These are phyloP conservation scores for Aureoboletus auriporus DNA, from an alignment of 768 basidiomycete species.

Conservation along the genomic window DNA sequence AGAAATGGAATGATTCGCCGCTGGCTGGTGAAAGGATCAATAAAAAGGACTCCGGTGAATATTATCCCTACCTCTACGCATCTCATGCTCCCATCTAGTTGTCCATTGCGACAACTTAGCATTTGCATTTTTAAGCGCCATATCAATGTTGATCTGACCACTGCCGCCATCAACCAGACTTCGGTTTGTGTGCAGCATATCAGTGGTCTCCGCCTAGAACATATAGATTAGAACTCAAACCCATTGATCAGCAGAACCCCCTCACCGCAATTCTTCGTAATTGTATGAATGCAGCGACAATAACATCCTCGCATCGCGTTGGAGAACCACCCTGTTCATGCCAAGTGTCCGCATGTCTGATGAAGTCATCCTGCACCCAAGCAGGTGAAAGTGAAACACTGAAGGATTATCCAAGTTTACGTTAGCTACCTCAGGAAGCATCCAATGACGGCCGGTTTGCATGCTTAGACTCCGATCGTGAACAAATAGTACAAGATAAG, in stretches of 20 bases:
- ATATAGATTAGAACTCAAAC: not conserved
- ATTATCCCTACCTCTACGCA: conserved; percentile 54
- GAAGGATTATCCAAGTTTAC: conserved; percentile 1
- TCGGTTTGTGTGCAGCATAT: conserved; percentile 59
- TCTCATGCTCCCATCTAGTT: conserved; percentile 66
- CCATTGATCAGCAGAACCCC: conserved; percentile 5
- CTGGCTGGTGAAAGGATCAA: conserved; percentile 42
- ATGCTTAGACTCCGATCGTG: conserved; percentile 85
- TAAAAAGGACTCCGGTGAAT: not conserved
- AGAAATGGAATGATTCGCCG: conserved; percentile 72
- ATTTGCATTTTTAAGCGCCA: conserved; percentile 69
- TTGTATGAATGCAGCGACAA: conserved; percentile 73
- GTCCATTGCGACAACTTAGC: conserved; percentile 69
- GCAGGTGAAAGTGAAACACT: conserved; percentile 14
- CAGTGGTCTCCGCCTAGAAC: conserved; percentile 71
- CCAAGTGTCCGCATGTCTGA: conserved; percentile 67
- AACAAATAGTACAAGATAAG: conserved; percentile 81
- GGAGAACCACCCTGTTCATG: conserved; percentile 53
- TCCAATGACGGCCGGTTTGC: conserved; percentile 84
- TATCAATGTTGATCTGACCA: conserved; percentile 70
- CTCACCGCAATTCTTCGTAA: conserved; percentile 77
- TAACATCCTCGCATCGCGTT: conserved; percentile 74
- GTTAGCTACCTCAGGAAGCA: conserved; percentile 65
- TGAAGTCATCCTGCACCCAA: conserved; percentile 55
- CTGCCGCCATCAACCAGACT: conserved; percentile 40